These are phyloP conservation scores for Verticillium longisporum DNA, from an alignment of 2,329 filamentous ascomycete species.

Conservation along the genomic window DNA sequence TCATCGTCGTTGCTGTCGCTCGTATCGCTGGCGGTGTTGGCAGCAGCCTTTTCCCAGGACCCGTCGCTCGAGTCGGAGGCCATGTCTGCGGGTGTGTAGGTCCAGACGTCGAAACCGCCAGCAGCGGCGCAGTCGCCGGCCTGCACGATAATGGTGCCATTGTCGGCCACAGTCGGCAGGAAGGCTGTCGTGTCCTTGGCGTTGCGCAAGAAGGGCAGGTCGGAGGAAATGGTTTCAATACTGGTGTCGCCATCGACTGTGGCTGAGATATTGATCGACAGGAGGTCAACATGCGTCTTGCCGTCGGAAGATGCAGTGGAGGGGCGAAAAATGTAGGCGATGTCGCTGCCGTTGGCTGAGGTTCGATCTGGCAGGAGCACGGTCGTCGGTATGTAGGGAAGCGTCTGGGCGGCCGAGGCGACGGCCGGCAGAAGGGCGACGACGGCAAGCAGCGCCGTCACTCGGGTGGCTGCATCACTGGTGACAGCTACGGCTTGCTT, in stretches of 20 bases:
- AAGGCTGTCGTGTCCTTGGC: slow-evolving; percentile 49
- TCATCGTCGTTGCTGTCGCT: slow-evolving; percentile 10
- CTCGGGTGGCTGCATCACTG: slow-evolving; percentile 1
- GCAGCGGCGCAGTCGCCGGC: slow-evolving; percentile 62
- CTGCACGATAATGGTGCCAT: slow-evolving; percentile 67
- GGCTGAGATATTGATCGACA: slow-evolving; percentile 59
- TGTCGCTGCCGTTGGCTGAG: slow-evolving; percentile 31
- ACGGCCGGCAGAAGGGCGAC: slow-evolving; percentile 1
- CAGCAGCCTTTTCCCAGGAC: slow-evolving; percentile 33
- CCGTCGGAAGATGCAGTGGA: slow-evolving; percentile 21
- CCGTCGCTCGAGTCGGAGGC: slow-evolving; percentile 27
- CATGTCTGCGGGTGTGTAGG: slow-evolving; percentile 43
- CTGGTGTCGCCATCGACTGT: slow-evolving; percentile 40
- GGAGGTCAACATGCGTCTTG: slow-evolving; percentile 41
- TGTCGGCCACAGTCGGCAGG: slow-evolving; percentile 57
- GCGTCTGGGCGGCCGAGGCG: slow-evolving; percentile 30
- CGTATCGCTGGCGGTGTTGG: slow-evolving; percentile 2
- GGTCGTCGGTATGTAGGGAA: slow-evolving; percentile 74
- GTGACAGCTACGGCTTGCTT: neutral
- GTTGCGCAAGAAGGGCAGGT: slow-evolving; percentile 56
- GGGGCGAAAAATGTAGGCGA: slow-evolving; percentile 66
- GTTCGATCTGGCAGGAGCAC: slow-evolving; percentile 53
- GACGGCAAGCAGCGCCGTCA: slow-evolving; percentile 3
- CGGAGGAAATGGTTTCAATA: slow-evolving; percentile 43
- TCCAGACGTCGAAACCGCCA: slow-evolving; percentile 57